Base-by-base conservation (phyloP, 73 alveolate species). In the Halteria grandinella region DNA sequence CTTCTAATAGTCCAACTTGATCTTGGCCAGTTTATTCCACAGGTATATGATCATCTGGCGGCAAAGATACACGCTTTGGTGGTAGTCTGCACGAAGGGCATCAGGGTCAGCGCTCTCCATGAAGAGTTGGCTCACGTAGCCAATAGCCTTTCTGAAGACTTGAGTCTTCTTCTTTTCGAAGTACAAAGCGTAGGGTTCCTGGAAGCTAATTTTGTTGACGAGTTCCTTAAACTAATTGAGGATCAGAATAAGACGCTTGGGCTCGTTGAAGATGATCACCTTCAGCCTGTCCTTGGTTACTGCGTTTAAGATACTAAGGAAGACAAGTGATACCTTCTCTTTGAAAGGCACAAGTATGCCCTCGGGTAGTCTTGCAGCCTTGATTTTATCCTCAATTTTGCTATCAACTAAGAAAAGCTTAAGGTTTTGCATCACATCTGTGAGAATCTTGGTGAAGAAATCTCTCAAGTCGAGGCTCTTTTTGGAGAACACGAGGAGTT, bases 161-260 rank as follows among this genome's bases (percentile, higher is more conserved):
- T 66, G 33, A 25, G 15, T 66, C 52, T 66, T 66, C 66, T 66
- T 66, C 45, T 66, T 66, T 57, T 66, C 80, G 29, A 66, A 66
- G 33, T 34, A 66, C 1, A 44, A 18, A 20, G 23, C 24, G 29
- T 66, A 66, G 2, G 80, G 80, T 4, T 66, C 66, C 51, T 41
- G 15, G 24, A 66, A 66, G 14, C 62, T 18, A 7, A 66, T 66
- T 27, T 47, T 66, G 23, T 66, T 66, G 7, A 43, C 15, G 10
- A 66, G 53, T 15, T 47, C 47, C 69, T 66, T 45, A 0, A 66
- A 21, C 15, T 66, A 45, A 2, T 18, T 18, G 55, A 66, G 29
- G 11, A 66, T 17, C 15, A 4, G 25, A n/a, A 52, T 25, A 29
- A 66, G 58, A 27, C 18, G 43, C 28, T 66, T 44, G 20, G 57